Evolutionary conservation across 2,329 filamentous ascomycete genomes (phyloP), one percentile per base, ranked within the genome.

Genomic region (Colletotrichum trifolii): DNA sequence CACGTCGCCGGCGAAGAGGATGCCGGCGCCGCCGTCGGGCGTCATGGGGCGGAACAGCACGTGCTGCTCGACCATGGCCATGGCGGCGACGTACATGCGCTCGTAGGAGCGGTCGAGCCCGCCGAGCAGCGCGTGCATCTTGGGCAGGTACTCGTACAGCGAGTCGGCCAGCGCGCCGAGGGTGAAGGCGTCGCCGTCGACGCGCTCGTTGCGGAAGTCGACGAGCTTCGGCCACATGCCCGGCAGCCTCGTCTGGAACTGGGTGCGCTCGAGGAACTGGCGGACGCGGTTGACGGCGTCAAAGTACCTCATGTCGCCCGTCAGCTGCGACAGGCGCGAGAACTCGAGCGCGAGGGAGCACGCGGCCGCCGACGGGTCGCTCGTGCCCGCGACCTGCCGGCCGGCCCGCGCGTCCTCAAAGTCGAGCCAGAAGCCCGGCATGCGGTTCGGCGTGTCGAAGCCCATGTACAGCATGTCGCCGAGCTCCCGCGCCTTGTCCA

Each of bases 291-390:
- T 85, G 60, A 92, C 83, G 3, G 89, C 91, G 73, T 92, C 89
- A 72, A 90, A 93, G 76, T 92, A 94, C 71, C 91, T 93, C 33
- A 85, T 77, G 64, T 93, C 83, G 40, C 87, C 88, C 0, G 91
- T 94, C 64, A 94, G 77, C 73, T 94, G 91, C 2, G 90, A 89
- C 48, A 94, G 79, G 11, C 89, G 83, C 9, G 90, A 91, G 73
- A 94, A 89, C 71, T 94, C 92, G 62, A 94, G 76, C 1, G 87
- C 89, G 46, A 94, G 79, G 3, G 89, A 91, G 8, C 90, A 91
- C 1, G 81, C 78, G 5, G 79, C 78, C 4, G 82, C 82, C 2
- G 81, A 78, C 6, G 82, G 79, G 2, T 83, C 80, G 1, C 61
- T 68, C 0, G 34, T 50, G 0, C 62, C 67, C 2, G 67, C 61